Evolutionary conservation across 768 basidiomycete genomes (phyloP).

Genomic region (Calocybe cyanea): DNA sequence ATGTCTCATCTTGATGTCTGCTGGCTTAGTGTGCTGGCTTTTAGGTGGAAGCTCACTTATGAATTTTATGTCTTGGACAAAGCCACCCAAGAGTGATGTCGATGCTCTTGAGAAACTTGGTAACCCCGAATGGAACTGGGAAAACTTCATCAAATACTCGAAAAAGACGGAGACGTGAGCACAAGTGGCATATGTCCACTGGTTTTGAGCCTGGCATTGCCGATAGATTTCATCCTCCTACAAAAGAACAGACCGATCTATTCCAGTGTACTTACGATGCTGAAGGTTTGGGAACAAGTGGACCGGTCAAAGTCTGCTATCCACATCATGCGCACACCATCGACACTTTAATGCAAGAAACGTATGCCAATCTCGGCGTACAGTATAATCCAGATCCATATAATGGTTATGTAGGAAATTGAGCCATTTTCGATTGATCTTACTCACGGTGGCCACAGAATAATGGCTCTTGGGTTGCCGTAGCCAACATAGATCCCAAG

Average conservation of each 20-base stretch:
- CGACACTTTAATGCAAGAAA: constrained; percentile 22
- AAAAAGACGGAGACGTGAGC: constrained; percentile 34
- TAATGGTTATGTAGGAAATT: constrained; percentile 22
- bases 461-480: constrained; percentile 14
- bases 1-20: not conserved
- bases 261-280: constrained; percentile 25
- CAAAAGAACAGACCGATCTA: constrained; percentile 20
- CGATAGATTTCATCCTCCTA: constrained; percentile 25
- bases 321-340: constrained; percentile 23
- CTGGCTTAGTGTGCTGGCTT: not conserved
- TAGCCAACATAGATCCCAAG: constrained; percentile 20
- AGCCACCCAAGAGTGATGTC: constrained; percentile 26
- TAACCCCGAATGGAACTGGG: constrained; percentile 55
- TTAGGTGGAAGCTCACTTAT: constrained; percentile 41
- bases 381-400: constrained; percentile 24
- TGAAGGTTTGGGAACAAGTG: constrained; percentile 21
- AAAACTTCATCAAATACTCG: constrained; percentile 33
- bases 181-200: no score
- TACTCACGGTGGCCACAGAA: constrained; percentile 15
- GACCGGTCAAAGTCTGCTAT: constrained; percentile 27
- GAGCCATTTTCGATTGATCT: not conserved
- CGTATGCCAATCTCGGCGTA: constrained; percentile 22
- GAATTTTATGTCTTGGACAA: constrained; percentile 36
- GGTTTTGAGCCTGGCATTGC: not conserved
- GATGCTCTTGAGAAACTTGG: constrained; percentile 44